Evolutionary conservation across 345 rosid genomes (phyloP), one percentile per base, ranked within the genome.

Genomic region (Sisymbrium irio): DNA sequence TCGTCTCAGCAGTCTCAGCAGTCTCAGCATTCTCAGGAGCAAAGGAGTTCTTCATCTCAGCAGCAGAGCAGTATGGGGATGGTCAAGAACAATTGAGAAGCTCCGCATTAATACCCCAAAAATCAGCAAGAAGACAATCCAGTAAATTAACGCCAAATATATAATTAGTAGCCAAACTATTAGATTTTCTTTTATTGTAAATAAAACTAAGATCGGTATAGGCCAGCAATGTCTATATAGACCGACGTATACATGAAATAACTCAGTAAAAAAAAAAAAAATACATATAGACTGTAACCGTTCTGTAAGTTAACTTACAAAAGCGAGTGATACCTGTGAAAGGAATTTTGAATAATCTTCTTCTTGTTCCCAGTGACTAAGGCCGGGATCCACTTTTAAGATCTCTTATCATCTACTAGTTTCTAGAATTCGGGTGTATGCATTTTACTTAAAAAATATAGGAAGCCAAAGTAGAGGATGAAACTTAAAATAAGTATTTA

Each of bases 181-280:
- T 51, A 75, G 28, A 5, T 36, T 1, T 22, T 37, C 9, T 58
- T 58, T 50, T n/a, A n/a, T 17, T 75, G 69, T 75, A 61, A 50
- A 75, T 75, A 75, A 67, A 33, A 67, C 69, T 50, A 68, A 75
- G 47, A 41, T 51, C 69, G 64, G 73, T 75, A 20, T 54, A 63
- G 46, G 77, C n/a, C n/a, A n/a, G n/a, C n/a, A 13, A 12, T 64
- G 12, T 19, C 35, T 18, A 22, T 30, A 47, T 20, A 59, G 27
- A 59, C 78, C 73, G 68, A 49, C 12, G 46, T 49, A 67, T 67
- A 36, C 68, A 30, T 40, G 39, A 67, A 67, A 59, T 58, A 74
- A 66, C 27, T 39, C 41, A 57, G 67, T 74, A 74, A 56, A 27
- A 51, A 5, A 35, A 33, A 7, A 33, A 28, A 65, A 42, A 18